Base-by-base conservation (phyloP, 371 early-diverging fungal genomes). In the Rhizopus stolonifer region DNA sequence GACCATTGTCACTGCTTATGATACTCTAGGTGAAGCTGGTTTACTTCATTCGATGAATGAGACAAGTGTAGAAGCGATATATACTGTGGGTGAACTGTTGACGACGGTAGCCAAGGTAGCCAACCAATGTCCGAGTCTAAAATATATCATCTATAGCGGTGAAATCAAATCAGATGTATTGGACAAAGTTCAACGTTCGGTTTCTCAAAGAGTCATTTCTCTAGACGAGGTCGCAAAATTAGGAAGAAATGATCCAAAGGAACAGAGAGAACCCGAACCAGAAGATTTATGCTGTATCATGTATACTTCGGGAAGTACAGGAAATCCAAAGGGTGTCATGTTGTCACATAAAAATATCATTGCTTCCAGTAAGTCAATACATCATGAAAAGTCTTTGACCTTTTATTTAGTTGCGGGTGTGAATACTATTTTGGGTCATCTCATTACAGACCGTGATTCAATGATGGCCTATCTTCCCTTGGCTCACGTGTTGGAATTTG, bases 221-320 rank as follows among this genome's bases (percentile, higher is more conserved):
- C 33, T 74, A 38, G 85, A 86, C 46, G 85, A 89, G 23, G 51
- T 92, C 33, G 62, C 62, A 39, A 55, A 67, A 14, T 65, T 89
- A 31, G 95, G 94, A 32, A 73, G 68, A 26, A 75, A 82, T 22
- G 52, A 82, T 60, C 87, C 84, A 3, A 67, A 61, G n/a, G 83
- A 81, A 29, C 77, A 86, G 9, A 67, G 67, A 14, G 77, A 81
- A 13, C 90, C 95, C 13, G 80, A 74, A 19, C 73, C 83, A 24
- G 87, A 91, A 45, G 92, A 92, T 60, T 59, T 88, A 42, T 91
- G 94, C 61, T 86, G 95, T 71, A 90, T 99, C 68, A 93, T 95
- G 84, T 99, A 98, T 71, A 96, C 99, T 19, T 93, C 93, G 34
- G 99, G 98, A 40, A 90, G 92, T 1, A 91, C 93, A 5, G 99